phyloP scores from a whole-genome alignment of 495 filamentous ascomycete species.

The Thozetella sp. region DNA sequence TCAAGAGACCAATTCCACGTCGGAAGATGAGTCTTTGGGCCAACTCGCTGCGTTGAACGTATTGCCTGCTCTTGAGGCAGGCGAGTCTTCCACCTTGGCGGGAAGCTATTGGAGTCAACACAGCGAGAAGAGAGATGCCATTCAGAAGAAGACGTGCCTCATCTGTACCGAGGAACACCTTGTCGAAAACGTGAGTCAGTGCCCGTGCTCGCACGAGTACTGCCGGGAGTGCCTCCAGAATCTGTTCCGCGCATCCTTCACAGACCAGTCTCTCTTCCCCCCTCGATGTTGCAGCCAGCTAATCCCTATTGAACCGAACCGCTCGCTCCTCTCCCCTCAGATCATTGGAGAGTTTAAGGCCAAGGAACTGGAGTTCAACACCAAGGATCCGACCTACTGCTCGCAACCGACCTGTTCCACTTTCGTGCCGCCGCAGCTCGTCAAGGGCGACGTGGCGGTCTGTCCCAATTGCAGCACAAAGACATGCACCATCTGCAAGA shows the following conservation, averaged over 20 bases:
- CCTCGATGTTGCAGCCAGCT: conserved; percentile 49
- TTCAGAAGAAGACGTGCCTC: conserved; percentile 4
- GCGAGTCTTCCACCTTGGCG: conserved; percentile 16
- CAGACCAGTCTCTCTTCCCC: conserved; percentile 52
- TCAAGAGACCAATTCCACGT: too few relatives aligned
- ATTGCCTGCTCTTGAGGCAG: too few relatives aligned
- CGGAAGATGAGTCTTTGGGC: too few relatives aligned
- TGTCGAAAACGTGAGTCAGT: conserved; percentile 9
- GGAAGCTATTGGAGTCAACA: conserved; percentile 4
- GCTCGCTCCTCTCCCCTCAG: conserved; percentile 25
- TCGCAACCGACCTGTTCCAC: conserved; percentile 35
- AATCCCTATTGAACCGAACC: conserved; percentile 33
- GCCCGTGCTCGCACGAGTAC: conserved; percentile 45
- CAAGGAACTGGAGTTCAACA: conserved; percentile 47
- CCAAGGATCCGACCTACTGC: conserved; percentile 51
- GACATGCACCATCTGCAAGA: conserved; percentile 54
- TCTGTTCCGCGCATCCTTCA: conserved; percentile 39
- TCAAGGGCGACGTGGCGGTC: conserved; percentile 32
- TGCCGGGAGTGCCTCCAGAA: conserved; percentile 42
- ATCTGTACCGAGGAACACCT: conserved; percentile 12
- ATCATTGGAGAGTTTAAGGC: conserved; percentile 28
- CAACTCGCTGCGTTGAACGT: too few relatives aligned
- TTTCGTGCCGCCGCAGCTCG: conserved; percentile 38
- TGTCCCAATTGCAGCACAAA: conserved; percentile 35
- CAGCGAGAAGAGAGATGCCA: not conserved